Conservation (phyloP, 2,329 filamentous ascomycete species). For the Cordyceps javanica region DNA sequence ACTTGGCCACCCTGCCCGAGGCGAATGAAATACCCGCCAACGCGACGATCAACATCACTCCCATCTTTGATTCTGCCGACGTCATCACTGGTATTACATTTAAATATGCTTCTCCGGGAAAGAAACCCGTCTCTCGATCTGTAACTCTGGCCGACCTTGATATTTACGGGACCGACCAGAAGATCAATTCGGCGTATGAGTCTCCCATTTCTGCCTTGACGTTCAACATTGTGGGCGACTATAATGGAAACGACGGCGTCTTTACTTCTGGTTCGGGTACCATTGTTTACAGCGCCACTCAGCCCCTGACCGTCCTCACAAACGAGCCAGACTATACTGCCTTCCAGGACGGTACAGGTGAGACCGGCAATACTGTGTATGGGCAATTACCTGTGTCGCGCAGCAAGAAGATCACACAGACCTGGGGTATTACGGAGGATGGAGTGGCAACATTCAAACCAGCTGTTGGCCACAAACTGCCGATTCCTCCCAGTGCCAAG, state of each 20-base stretch:
- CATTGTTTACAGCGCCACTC: neutral
- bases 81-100: neutral
- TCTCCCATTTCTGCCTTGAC: neutral
- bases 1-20: neutral
- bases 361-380: neutral
- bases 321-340: neutral
- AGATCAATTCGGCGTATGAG: constrained; percentile 20
- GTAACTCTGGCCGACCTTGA: neutral
- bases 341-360: neutral
- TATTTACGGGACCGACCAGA: neutral
- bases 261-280: neutral
- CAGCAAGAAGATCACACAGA: neutral
- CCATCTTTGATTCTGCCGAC: neutral
- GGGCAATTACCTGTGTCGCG: neutral
- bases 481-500: neutral
- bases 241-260: neutral
- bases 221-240: neutral
- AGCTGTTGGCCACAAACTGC: neutral
- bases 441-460: neutral
- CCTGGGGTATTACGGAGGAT: neutral
- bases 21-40: neutral
- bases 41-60: neutral
- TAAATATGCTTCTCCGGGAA: neutral
- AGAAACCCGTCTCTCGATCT: neutral
- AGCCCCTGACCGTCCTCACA: neutral